phyloP scores from a whole-genome alignment of 2,329 filamentous ascomycete genomes.

The Colletotrichum chrysophilum region DNA sequence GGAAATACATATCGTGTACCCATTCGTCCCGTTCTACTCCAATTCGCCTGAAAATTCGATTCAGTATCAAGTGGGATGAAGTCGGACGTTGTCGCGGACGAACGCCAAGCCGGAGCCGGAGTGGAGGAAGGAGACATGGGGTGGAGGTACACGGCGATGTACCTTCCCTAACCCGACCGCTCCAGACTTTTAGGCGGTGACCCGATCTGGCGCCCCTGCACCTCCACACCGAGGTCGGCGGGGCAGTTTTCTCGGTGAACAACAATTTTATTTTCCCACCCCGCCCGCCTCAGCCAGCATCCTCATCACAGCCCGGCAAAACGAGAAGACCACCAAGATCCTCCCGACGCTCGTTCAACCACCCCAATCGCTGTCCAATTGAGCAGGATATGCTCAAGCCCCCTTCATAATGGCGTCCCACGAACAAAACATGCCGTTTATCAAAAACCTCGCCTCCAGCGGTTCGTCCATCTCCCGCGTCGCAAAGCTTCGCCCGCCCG shows the following conservation, averaged over 20 bases:
- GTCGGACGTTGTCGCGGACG: neutral
- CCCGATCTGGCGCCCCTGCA: neutral
- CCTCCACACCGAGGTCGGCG: conserved; percentile 13
- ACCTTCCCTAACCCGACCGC: neutral
- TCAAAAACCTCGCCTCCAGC: conserved; percentile 84
- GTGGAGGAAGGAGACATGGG: neutral
- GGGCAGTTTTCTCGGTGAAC: conserved; percentile 22
- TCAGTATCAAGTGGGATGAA: neutral
- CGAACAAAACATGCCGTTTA: conserved; percentile 70
- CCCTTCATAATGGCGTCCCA: conserved; percentile 40
- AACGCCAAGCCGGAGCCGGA: neutral
- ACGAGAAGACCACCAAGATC: neutral
- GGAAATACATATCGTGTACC: neutral
- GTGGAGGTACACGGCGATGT: neutral
- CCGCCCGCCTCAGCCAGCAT: neutral
- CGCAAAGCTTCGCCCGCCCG: neutral
- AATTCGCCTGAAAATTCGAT: neutral
- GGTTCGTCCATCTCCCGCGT: conserved; percentile 56
- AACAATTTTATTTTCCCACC: conserved; percentile 20
- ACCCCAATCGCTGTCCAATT: neutral
- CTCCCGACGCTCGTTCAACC: neutral
- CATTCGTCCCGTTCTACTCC: neutral
- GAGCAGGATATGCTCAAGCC: neutral
- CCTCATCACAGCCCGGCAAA: neutral
- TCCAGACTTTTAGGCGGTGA: neutral